phyloP scores from a whole-genome alignment of 495 filamentous ascomycete species.

The Schizothecium vesticola region DNA sequence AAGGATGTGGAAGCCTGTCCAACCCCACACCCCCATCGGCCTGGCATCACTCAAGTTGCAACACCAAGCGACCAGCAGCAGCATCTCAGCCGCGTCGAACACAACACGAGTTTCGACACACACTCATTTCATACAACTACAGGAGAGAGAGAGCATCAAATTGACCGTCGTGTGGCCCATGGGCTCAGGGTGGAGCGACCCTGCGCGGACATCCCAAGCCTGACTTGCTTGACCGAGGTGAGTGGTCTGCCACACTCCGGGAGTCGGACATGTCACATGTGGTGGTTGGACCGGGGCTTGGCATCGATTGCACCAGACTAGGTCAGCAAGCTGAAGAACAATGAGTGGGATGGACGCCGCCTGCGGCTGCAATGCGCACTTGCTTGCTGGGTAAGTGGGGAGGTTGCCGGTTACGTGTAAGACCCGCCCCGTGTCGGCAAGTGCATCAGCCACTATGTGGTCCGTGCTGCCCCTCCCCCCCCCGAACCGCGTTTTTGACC shows the following conservation, averaged over 20 bases:
- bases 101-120: not conserved
- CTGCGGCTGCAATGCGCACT: not conserved
- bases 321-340: not conserved
- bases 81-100: not conserved
- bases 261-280: not conserved
- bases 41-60: not conserved
- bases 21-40: not conserved
- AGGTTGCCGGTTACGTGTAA: not conserved
- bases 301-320: not conserved
- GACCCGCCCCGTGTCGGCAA: not conserved
- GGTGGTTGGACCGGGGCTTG: not conserved
- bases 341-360: too few species aligned
- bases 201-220: not conserved
- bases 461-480: conserved; percentile 18
- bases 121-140: not conserved
- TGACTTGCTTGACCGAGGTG: not conserved
- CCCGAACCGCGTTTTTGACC: conserved; percentile 15
- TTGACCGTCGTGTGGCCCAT: not conserved
- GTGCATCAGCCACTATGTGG: conserved; percentile 5
- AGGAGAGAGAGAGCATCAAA: not conserved
- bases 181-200: not conserved
- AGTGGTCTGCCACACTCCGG: not conserved
- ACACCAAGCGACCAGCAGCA: not conserved
- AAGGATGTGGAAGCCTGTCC: not conserved
- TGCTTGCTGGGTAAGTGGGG: not conserved